Evolutionary conservation across 306 rosid species (phyloP).

Genomic region (Sesbania bispinosa): DNA sequence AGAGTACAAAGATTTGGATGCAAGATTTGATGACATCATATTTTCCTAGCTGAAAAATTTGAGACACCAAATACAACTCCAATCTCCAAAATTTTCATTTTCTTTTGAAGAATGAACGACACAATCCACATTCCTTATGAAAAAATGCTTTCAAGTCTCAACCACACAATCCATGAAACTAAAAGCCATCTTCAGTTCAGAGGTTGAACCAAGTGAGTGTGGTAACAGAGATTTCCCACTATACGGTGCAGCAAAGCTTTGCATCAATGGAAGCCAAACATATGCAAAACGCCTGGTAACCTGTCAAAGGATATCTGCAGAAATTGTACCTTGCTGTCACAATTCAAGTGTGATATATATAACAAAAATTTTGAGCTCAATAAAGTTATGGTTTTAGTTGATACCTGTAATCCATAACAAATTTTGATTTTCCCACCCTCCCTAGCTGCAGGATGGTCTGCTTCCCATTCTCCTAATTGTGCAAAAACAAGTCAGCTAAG

Average conservation of each 20-base stretch:
- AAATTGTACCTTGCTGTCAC: slow-evolving; percentile 8
- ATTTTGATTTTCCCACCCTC: slow-evolving; percentile 71
- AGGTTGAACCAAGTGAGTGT: slow-evolving; percentile 44
- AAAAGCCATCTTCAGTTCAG: slow-evolving; percentile 36
- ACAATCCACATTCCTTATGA: too few relatives aligned
- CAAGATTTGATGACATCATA: too few relatives aligned
- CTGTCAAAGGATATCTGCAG: slow-evolving; percentile 90
- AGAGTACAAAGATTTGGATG: too few relatives aligned
- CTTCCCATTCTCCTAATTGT: slow-evolving; percentile 62
- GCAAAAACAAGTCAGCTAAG: slow-evolving; percentile 17
- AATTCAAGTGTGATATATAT: too few relatives aligned
- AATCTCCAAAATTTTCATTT: too few relatives aligned
- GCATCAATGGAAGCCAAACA: slow-evolving; percentile 86
- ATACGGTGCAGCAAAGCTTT: slow-evolving; percentile 79
- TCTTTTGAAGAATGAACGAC: too few relatives aligned
- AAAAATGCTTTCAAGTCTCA: too few relatives aligned
- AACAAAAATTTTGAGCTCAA: background rate
- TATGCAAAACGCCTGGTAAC: slow-evolving; percentile 92
- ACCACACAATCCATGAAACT: too few relatives aligned
- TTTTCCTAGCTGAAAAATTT: too few relatives aligned
- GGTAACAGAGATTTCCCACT: slow-evolving; percentile 11
- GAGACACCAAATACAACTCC: too few relatives aligned
- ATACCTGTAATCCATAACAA: slow-evolving; percentile 93
- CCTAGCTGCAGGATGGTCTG: slow-evolving; percentile 87
- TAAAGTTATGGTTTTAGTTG: background rate